These are phyloP conservation scores for Acmispon strigosus DNA, from an alignment of 306 rosid genomes.

Conservation along the genomic window DNA sequence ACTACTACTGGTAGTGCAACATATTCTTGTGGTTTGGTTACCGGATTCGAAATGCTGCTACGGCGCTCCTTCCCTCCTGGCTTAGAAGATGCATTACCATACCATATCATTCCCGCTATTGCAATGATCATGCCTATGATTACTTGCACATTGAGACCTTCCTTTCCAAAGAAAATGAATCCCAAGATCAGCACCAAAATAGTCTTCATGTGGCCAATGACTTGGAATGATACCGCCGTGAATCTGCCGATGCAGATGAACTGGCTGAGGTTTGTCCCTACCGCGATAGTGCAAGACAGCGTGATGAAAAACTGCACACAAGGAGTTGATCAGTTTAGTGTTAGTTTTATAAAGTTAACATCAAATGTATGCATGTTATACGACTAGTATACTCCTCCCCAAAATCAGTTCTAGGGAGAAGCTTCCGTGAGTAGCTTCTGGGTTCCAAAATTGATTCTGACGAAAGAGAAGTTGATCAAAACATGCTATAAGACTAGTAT, in stretches of 20 bases:
- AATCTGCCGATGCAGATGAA: slow-evolving; percentile 86
- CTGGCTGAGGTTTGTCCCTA: slow-evolving; percentile 84
- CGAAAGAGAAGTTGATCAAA: no score
- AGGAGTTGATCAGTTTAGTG: slow-evolving; percentile 1
- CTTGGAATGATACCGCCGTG: slow-evolving; percentile 77
- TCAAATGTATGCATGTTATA: not conserved
- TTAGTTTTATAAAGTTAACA: not conserved
- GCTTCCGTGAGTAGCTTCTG: no score
- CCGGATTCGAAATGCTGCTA: slow-evolving; percentile 22
- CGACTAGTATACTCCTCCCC: not conserved
- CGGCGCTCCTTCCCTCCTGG: slow-evolving; percentile 74
- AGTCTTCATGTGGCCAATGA: slow-evolving; percentile 83
- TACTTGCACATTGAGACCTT: slow-evolving; percentile 64
- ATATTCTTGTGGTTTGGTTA: slow-evolving; percentile 41
- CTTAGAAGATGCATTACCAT: slow-evolving; percentile 70
- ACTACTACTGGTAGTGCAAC: slow-evolving; percentile 18
- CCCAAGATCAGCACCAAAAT: slow-evolving; percentile 64
- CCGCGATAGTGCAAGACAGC: slow-evolving; percentile 67
- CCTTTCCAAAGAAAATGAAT: slow-evolving; percentile 75
- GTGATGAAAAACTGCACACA: slow-evolving; percentile 58
- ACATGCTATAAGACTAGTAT: not conserved
- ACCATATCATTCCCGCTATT: slow-evolving; percentile 71
- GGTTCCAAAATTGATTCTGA: no score
- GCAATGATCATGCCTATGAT: slow-evolving; percentile 66
- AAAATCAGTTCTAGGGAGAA: no score